Evolutionary conservation across 1,139 yeast genomes (phyloP).

Genomic region (Pichia sp.): DNA sequence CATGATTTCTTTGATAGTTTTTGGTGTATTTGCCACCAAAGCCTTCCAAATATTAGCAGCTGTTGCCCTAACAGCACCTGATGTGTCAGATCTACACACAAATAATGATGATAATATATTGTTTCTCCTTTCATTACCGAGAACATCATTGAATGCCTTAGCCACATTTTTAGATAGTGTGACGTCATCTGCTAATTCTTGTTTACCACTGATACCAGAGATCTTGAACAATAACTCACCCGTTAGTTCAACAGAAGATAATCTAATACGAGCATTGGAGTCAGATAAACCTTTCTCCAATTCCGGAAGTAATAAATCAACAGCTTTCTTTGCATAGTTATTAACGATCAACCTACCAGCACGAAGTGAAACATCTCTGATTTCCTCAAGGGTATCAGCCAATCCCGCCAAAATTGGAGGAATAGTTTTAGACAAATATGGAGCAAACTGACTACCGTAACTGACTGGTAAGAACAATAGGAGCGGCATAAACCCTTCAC

Average conservation of each 20-base stretch:
- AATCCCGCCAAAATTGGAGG: constrained; percentile 88
- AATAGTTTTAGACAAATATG: constrained; percentile 77
- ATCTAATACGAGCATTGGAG: constrained; percentile 77
- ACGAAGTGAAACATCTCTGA: constrained; percentile 85
- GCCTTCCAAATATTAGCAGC: constrained; percentile 98
- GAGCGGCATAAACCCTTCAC: constrained; percentile 93
- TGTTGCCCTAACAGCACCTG: constrained; percentile 82
- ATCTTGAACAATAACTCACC: constrained; percentile 94
- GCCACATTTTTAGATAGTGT: constrained; percentile 59
- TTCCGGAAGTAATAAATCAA: constrained; percentile 90
- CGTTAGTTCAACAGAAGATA: constrained; percentile 92
- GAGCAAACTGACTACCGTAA: constrained; percentile 88
- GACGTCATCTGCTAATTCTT: constrained; percentile 59
- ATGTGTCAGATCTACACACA: constrained; percentile 88
- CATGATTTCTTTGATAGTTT: constrained; percentile 88
- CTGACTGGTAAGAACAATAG: constrained; percentile 88
- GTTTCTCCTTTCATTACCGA: constrained; percentile 88
- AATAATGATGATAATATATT: constrained; percentile 78
- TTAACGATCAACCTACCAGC: constrained; percentile 90
- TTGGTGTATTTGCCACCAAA: constrained; percentile 91
- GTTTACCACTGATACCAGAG: constrained; percentile 77
- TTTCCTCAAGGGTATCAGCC: constrained; percentile 83
- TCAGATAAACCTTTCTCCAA: constrained; percentile 87
- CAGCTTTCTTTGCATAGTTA: constrained; percentile 89
- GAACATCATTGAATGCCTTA: constrained; percentile 64